phyloP scores from a whole-genome alignment of 2,329 filamentous ascomycete species.

The Lasiodiplodia gonubiensis region DNA sequence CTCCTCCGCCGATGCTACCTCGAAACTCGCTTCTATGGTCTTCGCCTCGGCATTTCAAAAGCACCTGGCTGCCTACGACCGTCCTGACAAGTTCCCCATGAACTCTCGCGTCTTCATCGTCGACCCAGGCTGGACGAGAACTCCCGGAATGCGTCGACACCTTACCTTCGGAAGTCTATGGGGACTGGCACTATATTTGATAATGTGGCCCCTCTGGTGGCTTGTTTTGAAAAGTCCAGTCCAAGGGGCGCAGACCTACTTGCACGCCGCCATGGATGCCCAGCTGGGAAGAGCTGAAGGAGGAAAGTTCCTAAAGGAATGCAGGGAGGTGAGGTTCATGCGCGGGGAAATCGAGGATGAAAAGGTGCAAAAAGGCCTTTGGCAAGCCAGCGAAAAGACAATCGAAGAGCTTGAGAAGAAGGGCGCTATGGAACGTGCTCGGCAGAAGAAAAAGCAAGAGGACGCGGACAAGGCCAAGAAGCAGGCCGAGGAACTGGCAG shows the following conservation, averaged over 20 bases:
- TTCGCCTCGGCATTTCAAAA: conserved; percentile 93
- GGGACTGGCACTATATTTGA: conserved; percentile 77
- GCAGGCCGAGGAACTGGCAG: conserved; percentile 38
- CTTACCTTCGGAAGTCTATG: conserved; percentile 81
- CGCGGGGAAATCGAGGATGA: conserved; percentile 79
- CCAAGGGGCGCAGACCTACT: conserved; percentile 83
- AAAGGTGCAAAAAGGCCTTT: conserved; percentile 79
- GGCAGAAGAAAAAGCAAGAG: conserved; percentile 60
- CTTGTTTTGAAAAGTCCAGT: conserved; percentile 82
- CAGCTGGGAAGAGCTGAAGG: conserved; percentile 69
- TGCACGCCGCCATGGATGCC: conserved; percentile 85
- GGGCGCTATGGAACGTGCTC: conserved; percentile 67
- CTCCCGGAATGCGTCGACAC: conserved; percentile 86
- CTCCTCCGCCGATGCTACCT: conserved; percentile 55
- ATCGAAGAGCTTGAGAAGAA: conserved; percentile 83
- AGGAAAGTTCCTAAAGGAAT: conserved; percentile 86
- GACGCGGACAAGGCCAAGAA: conserved; percentile 45
- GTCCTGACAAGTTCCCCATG: conserved; percentile 81
- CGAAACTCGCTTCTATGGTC: conserved; percentile 77
- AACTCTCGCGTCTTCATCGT: conserved; percentile 84
- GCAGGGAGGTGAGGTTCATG: conserved; percentile 73
- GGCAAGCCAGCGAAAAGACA: conserved; percentile 85
- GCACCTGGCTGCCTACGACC: conserved; percentile 81
- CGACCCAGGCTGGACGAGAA: conserved; percentile 84
- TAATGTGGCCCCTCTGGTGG: conserved; percentile 83